A percentile compares a stretch with the other conserved stretches of the same genome.
These are phyloP conservation scores for Fraxinus sp. DNA, from an alignment of 305 asterid species.

Conservation along the genomic window DNA sequence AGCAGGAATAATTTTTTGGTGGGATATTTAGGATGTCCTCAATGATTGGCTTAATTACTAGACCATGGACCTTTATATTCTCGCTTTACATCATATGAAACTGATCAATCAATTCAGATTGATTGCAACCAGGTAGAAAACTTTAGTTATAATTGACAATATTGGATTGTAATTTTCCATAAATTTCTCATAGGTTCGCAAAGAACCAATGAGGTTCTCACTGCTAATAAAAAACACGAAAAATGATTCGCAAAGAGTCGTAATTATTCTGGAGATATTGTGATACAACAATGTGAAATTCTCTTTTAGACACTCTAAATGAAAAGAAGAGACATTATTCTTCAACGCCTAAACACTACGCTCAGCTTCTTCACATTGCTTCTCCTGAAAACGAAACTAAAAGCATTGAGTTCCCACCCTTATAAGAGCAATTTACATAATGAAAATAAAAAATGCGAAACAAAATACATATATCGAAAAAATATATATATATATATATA, in stretches of 20 bases:
- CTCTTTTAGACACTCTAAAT: not conserved
- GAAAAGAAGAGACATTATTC: not conserved
- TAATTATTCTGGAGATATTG: not conserved
- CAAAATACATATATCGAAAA: not conserved
- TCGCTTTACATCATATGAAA: not conserved
- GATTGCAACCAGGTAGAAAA: not conserved
- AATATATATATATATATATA: too few species aligned
- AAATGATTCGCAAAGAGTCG: not conserved
- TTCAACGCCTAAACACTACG: not conserved
- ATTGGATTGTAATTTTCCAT: too few species aligned
- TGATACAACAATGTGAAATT: not conserved
- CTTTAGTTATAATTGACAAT: not conserved
- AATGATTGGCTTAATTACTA: not conserved
- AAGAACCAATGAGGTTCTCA: too few species aligned
- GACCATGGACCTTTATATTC: not conserved
- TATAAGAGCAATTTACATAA: not conserved
- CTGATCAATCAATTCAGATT: not conserved
- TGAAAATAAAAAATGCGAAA: not conserved
- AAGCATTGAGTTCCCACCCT: not conserved
- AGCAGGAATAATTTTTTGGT: not conserved
- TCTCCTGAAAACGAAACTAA: slow-evolving; percentile 34
- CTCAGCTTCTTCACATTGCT: slow-evolving; percentile 27
- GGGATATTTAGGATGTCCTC: not conserved
- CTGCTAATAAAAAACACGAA: not conserved
- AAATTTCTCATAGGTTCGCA: too few species aligned